A percentile compares a stretch with the other conserved stretches of the same genome.
Evolutionary conservation across 805 yeast genomes (phyloP).

Genomic region (Kodamaea restingae): DNA sequence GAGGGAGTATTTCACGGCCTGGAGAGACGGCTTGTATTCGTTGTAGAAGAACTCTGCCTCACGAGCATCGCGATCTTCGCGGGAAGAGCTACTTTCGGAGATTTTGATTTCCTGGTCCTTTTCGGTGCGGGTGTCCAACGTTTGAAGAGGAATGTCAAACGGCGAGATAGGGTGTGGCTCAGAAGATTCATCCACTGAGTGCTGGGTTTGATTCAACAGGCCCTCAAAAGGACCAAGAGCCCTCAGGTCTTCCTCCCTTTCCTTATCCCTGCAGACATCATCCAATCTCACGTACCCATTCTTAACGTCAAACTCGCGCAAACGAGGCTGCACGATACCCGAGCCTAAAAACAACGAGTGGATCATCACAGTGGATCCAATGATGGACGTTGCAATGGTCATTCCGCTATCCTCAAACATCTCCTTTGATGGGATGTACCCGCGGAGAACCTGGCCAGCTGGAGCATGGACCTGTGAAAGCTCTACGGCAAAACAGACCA

Average conservation of each 20-base stretch:
- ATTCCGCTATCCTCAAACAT: conserved; percentile 42
- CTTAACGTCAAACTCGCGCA: conserved; percentile 42
- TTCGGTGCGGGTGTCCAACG: not conserved
- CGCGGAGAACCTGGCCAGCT: conserved; percentile 36
- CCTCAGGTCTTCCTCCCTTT: too few relatives aligned
- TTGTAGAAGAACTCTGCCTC: conserved; percentile 33
- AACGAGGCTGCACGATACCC: conserved; percentile 46
- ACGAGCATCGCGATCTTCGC: conserved; percentile 3
- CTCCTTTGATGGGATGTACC: conserved; percentile 40
- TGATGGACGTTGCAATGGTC: conserved; percentile 44
- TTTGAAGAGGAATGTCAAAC: not conserved
- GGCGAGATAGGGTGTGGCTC: too few relatives aligned
- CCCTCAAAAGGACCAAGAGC: too few relatives aligned
- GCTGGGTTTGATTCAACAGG: too few relatives aligned
- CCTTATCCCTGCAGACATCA: not conserved
- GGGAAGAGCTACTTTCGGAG: too few relatives aligned
- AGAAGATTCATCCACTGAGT: too few relatives aligned
- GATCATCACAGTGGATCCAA: conserved; percentile 53
- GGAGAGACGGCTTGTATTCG: conserved; percentile 62
- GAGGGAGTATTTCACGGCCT: conserved; percentile 70
- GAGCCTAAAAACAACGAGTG: conserved; percentile 48
- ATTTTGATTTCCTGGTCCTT: too few relatives aligned
- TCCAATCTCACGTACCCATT: conserved; percentile 30
- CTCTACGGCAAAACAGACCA: conserved; percentile 44
- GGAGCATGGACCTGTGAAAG: conserved; percentile 32